These are phyloP conservation scores for Pseudofabraea citricarpa DNA, from an alignment of 2,329 filamentous ascomycete species.

Conservation along the genomic window DNA sequence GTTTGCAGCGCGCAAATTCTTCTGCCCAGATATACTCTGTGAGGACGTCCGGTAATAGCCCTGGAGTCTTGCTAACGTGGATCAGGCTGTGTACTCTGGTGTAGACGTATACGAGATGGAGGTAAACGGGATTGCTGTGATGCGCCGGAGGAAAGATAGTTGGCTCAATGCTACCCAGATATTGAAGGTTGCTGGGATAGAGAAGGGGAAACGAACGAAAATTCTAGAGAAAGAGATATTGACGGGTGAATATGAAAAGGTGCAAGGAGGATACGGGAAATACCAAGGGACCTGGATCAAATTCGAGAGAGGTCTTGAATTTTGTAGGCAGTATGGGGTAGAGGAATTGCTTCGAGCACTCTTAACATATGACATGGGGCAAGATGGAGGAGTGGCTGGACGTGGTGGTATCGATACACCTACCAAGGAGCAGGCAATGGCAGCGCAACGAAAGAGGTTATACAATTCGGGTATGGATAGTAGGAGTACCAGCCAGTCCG, in stretches of 20 bases:
- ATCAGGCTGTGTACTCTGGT: constrained; percentile 85
- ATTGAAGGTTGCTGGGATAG: constrained; percentile 92
- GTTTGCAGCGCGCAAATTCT: constrained; percentile 17
- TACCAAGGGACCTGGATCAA: constrained; percentile 99
- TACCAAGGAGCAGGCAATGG: constrained; percentile 98
- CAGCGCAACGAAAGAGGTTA: constrained; percentile 85
- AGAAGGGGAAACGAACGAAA: constrained; percentile 96
- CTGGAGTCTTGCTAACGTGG: neutral
- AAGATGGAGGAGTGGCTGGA: constrained; percentile 67
- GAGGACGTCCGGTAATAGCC: constrained; percentile 19
- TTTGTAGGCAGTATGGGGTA: constrained; percentile 77
- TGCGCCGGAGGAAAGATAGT: constrained; percentile 90
- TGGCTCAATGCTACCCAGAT: constrained; percentile 99
- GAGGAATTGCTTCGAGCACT: constrained; percentile 72
- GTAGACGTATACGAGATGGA: constrained; percentile 99
- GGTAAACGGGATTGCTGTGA: constrained; percentile 86
- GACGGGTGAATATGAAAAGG: constrained; percentile 94
- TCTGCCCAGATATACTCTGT: constrained; percentile 60
- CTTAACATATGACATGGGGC: constrained; percentile 74
- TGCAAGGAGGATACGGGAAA: constrained; percentile 97
- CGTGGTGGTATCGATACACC: constrained; percentile 83
- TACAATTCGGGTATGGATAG: constrained; percentile 74
- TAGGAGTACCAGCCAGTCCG: constrained; percentile 61
- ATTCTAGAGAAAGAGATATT: constrained; percentile 97
- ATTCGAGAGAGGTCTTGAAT: constrained; percentile 85